These are phyloP conservation scores for Phytophthora chlamydospora DNA, from an alignment of 352 stramenopile genomes.

Conservation along the genomic window DNA sequence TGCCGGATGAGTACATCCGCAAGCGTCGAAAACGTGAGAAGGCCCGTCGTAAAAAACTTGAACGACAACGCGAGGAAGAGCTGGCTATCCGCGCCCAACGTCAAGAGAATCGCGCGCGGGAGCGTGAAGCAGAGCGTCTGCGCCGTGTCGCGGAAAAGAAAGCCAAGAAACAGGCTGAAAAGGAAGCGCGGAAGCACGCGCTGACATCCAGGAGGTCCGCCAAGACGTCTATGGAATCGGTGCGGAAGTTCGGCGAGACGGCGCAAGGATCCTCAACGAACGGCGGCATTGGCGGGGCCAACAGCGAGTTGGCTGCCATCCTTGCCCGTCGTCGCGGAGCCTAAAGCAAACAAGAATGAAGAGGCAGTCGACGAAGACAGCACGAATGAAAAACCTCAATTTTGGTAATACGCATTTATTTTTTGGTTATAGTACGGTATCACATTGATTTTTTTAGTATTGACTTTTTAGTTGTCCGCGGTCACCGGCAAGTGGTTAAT, in stretches of 20 bases:
- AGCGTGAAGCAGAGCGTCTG: slow-evolving; percentile 77
- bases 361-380: slow-evolving; percentile 2
- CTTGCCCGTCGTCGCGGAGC: slow-evolving; percentile 70
- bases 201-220: slow-evolving; percentile 45
- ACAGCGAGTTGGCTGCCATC: slow-evolving; percentile 84
- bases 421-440: too few species aligned
- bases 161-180: slow-evolving; percentile 85
- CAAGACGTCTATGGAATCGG: slow-evolving; percentile 62
- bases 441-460: too few species aligned
- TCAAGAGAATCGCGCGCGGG: slow-evolving; percentile 64
- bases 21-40: slow-evolving; percentile 88
- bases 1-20: slow-evolving; percentile 86
- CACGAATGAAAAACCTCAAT: slow-evolving; percentile 25
- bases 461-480: slow-evolving; percentile 44
- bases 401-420: slow-evolving; percentile 7
- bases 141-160: slow-evolving; percentile 86
- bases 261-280: slow-evolving; percentile 43
- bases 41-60: slow-evolving; percentile 71
- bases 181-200: slow-evolving; percentile 62
- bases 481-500: slow-evolving; percentile 58
- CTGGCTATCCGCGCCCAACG: slow-evolving; percentile 70
- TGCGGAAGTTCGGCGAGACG: slow-evolving; percentile 81
- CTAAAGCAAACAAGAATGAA: slow-evolving; percentile 8
- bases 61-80: slow-evolving; percentile 78
- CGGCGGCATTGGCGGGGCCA: slow-evolving; percentile 65